Base-by-base conservation (phyloP, 495 filamentous ascomycete genomes). In the Aspergillus cristatus region DNA sequence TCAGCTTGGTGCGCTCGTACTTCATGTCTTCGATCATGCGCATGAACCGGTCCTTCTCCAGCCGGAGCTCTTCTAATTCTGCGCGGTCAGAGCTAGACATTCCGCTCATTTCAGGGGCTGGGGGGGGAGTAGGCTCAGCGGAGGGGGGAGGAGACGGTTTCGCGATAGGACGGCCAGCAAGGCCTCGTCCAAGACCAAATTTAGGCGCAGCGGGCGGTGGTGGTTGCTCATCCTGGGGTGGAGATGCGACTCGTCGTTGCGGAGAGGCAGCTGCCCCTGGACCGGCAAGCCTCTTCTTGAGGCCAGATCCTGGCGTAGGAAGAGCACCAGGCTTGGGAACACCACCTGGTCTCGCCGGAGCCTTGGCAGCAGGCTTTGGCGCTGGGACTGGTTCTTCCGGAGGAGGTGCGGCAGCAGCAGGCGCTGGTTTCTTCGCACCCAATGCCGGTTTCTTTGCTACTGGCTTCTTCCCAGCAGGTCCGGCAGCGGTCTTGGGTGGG, bases 31-130 rank as follows among this genome's bases (percentile, higher is more conserved):
- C 84, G 28, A 76, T 70, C 35, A 76, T 71, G 41, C 77, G 76
- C 8, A 71, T 69, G 22, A 91, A 69, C 18, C 77, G 76, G 22
- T 94, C 91, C 43, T 86, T 84, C 32, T 91, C 84, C 14, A 74
- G 60, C 11, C 89, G 83, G 12, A 97, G 73, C 41, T 94, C 86
- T 38, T 94, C 87, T 7, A 97, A 69, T 54, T 99, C 88, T 13
- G 86, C 86, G 11, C 83, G 76, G 50, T 97, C 91, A 12, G 81
- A 72, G 8, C 81, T 73, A 4, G 78, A 63, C 29, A 93, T 71
- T 3, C 76, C 78, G 35, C 72, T 76, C 7, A 70, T 41, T 3
- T 70, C 64, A 24, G 20, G 20, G 30, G 67, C 58, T 0, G 72
- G 66, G 18, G 42, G 54, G 18, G 45, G 38, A 6, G 60, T 46